Evolutionary conservation across 1,139 yeast species (phyloP), one percentile per base, ranked within the genome.

Genomic region (Pichia sp.): DNA sequence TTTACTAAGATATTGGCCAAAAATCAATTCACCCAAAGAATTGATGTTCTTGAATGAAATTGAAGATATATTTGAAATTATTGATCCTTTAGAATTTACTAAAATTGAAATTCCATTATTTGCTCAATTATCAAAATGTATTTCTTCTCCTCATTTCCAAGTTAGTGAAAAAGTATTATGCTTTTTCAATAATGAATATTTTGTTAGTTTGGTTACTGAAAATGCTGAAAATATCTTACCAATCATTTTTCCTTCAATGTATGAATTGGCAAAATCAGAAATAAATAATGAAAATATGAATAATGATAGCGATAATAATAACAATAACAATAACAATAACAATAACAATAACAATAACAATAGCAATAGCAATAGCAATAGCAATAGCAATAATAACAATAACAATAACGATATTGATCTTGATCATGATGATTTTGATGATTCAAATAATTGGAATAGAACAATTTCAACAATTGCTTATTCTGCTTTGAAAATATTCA

Each of bases 61-160:
- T 57, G 98, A 94, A 67, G 98, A 92, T 66, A 89, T 92, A 7
- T 88, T 90, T 64, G 98, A 92, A 68, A 95, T 89, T 22, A 87
- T 92, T 76, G 97, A 92, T 66, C 96, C 97, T 15, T 74, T 78
- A 50, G 97, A 94, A 68, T 92, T 92, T 64, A 78, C 83, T 56
- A 88, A 89, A 69, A 87, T 92, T 54, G 95, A 90, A 68, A 87
- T 90, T 8, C 98, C 97, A 2, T 71, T 92, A 48, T 90, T 90
- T 68, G 95, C 94, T 35, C 98, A 94, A 68, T 74, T 92, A 56
- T 85, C 96, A 48, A 89, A 87, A 68, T 90, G 97, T 70, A 90
- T 94, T 43, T 79, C 96, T 26, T 86, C 96, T 4, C 89, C 96
- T 25, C 98, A 92, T 70, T 94, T 92, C 72, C 98, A 94, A 72